These are phyloP conservation scores for Pyronema omphalodes DNA, from an alignment of 495 filamentous ascomycete species.

Conservation along the genomic window DNA sequence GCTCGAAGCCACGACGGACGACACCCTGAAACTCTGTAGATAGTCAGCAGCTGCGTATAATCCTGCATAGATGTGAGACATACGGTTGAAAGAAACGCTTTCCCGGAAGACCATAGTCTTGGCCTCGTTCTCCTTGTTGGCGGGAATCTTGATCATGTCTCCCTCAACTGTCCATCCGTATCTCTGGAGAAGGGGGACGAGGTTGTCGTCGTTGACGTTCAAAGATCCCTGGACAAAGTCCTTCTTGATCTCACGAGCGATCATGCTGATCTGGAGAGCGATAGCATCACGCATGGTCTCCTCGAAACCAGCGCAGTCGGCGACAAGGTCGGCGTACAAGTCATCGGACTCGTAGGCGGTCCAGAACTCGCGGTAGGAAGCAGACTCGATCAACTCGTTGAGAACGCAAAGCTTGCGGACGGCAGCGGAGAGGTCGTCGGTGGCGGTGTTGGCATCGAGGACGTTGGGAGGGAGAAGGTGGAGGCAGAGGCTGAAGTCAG, in stretches of 20 bases:
- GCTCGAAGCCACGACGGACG: constrained; percentile 76
- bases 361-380: constrained; percentile 87
- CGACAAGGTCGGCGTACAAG: constrained; percentile 84
- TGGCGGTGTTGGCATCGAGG: constrained; percentile 33
- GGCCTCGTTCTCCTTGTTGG: constrained; percentile 96
- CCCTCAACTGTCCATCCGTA: constrained; percentile 69
- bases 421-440: constrained; percentile 56
- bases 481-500: constrained; percentile 84
- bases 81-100: constrained; percentile 81
- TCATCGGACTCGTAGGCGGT: constrained; percentile 79
- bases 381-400: constrained; percentile 66
- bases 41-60: not conserved
- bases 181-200: constrained; percentile 61
- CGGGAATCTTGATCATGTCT: constrained; percentile 50
- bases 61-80: constrained; percentile 14
- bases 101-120: constrained; percentile 91
- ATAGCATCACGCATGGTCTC: constrained; percentile 87
- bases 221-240: constrained; percentile 72
- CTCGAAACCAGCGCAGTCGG: constrained; percentile 90
- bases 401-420: constrained; percentile 72
- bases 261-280: constrained; percentile 71
- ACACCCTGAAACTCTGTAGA: constrained; percentile 49
- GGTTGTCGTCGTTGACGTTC: constrained; percentile 51
- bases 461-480: constrained; percentile 73
- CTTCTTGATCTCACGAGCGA: constrained; percentile 64